Evolutionary conservation across 1,284 basidiomycete species (phyloP), one percentile per base, ranked within the genome.

Genomic region (Uromyces viciae-fabae): DNA sequence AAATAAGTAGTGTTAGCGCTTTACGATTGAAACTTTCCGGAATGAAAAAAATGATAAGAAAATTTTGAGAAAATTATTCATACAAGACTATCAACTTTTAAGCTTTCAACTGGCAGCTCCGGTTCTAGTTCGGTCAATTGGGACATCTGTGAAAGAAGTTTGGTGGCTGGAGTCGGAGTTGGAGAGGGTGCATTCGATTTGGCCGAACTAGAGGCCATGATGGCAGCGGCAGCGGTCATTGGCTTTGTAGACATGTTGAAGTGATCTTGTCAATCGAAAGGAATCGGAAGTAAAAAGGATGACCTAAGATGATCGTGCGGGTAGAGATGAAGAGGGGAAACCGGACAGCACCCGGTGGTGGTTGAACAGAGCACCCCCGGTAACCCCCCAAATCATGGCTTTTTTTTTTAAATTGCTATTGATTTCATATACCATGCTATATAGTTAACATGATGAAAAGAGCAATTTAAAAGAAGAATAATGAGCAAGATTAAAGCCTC

Each of bases 101-200:
- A 92, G 81, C 86, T 88, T 78, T 89, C 90, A 81, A 95, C 87
- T 9, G 92, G 90, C 84, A 94, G 93, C 84, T 93, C 91, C 54
- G 91, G 93, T 87, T 95, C 93, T 83, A 94, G 92, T 87, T 96
- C 94, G 85, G 95, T 91, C 82, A 91, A 91, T 85, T 93, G 94
- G 75, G 93, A 90, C 91, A 94, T 25, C n/a, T 22, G 52, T 82
- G 93, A 92, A 14, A 93, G 90, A 33, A 93, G 94, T 83, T 96
- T 94, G 73, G 89, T 90, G 86, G 92, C 92, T 88, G 92, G 78
- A 46, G 78, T 38, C 7, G 78, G 78, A 22, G 71, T 40, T 25
- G 78, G 49, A 38, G 82, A 78, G 33, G 78, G 58, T 25, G 78
- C 69, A 60, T 40, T 73, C 46, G 52, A 43, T 19, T 60, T 56